Conservation (phyloP, 495 filamentous ascomycete genomes). For the Trichoderma erinaceum region DNA sequence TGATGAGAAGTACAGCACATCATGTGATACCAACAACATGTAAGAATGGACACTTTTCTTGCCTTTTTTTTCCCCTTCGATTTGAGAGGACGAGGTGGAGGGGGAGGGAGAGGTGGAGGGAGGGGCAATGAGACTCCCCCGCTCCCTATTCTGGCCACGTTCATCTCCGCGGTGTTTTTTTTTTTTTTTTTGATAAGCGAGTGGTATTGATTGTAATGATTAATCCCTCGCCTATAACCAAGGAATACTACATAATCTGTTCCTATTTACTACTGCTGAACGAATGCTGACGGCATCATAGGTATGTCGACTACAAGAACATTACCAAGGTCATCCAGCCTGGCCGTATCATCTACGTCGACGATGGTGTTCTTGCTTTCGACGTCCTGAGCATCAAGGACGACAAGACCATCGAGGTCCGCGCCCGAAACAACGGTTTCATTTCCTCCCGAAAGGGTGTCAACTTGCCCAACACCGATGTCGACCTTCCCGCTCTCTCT, state of each 20-base stretch:
- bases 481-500: slow-evolving; percentile 95
- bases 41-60: slow-evolving; percentile 32
- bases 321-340: slow-evolving; percentile 93
- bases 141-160: not conserved
- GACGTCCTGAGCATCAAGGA: slow-evolving; percentile 84
- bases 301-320: slow-evolving; percentile 99
- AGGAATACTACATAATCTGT: not conserved
- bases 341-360: slow-evolving; percentile 97
- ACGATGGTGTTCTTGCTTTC: slow-evolving; percentile 95
- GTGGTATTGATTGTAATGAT: not conserved
- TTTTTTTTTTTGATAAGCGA: not conserved
- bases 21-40: slow-evolving; percentile 87
- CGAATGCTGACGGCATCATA: slow-evolving; percentile 26
- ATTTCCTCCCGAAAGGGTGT: slow-evolving; percentile 98
- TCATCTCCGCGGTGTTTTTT: not conserved
- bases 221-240: not conserved
- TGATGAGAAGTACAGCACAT: slow-evolving; percentile 85
- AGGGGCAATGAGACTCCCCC: not conserved
- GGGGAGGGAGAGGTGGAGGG: not conserved
- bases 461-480: slow-evolving; percentile 96
- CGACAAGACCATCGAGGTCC: slow-evolving; percentile 75
- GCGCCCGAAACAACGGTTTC: slow-evolving; percentile 91
- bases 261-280: not conserved
- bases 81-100: not conserved
- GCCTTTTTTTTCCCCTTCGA: not conserved